Conservation (phyloP, 768 basidiomycete species). For the Strobilomyces confusus region DNA sequence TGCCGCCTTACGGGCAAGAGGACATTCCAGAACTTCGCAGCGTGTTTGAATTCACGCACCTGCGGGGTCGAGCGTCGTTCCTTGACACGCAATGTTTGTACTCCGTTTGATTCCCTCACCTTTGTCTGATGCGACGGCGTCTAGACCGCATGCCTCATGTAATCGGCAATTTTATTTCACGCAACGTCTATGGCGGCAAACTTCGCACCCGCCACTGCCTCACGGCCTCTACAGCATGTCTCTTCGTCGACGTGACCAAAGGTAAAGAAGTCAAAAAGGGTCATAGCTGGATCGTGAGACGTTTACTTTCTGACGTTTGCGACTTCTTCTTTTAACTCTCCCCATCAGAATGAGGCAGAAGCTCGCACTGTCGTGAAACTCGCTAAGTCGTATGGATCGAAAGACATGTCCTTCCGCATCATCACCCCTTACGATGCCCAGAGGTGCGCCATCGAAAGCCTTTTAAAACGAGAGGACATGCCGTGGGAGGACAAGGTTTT, state of each 20-base stretch:
- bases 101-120: background rate
- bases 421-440: constrained; percentile 83
- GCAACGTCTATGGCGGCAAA: constrained; percentile 53
- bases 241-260: constrained; percentile 36
- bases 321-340: constrained; percentile 7
- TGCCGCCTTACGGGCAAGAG: constrained; percentile 77
- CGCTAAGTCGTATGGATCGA: constrained; percentile 45
- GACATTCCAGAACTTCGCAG: constrained; percentile 63
- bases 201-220: constrained; percentile 55
- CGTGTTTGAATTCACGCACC: constrained; percentile 68
- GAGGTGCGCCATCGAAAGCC: constrained; percentile 50
- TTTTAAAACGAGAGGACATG: constrained; percentile 45
- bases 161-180: constrained; percentile 68
- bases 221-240: constrained; percentile 30
- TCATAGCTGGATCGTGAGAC: constrained; percentile 35
- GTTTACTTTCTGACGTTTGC: background rate
- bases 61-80: constrained; percentile 45
- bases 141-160: constrained; percentile 80
- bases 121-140: background rate
- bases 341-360: constrained; percentile 56
- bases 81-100: constrained; percentile 70
- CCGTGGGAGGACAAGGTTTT: constrained; percentile 63
- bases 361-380: constrained; percentile 48
- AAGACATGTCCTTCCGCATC: constrained; percentile 49
- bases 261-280: constrained; percentile 29